Evolutionary conservation across 768 basidiomycete genomes (phyloP), one percentile per base, ranked within the genome.

Genomic region (Trametes maxima): DNA sequence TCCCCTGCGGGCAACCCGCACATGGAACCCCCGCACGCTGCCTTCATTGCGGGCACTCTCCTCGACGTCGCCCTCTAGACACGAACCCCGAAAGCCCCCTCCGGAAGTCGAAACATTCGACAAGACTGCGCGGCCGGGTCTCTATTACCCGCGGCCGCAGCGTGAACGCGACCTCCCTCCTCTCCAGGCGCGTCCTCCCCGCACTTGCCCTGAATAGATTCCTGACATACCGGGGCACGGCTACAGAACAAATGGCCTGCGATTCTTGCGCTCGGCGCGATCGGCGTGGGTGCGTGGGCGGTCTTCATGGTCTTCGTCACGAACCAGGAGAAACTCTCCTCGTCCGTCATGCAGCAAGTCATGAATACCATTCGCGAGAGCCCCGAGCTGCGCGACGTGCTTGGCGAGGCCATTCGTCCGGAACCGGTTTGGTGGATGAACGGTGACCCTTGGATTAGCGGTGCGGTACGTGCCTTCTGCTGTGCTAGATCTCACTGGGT

Each of bases 261-360:
- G 21, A 68, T 85, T 19, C 74, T 86, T 37, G 81, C 76, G 0
- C 73, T 84, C 44, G 76, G 79, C 17, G 74, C 76, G 0, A 59
- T 83, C 6, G 90, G 89, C 16, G 72, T 88, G 1, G 70, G 83
- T 0, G 83, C 80, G 7, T 92, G 90, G 90, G 82, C 75, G 3
- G 79, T 78, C 7, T 93, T 93, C 71, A 79, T 90, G 66, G 78
- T 81, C 28, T 86, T 84, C 60, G 86, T 85, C 11, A 86, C 85
- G 58, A 93, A 92, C 75, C 85, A 89, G 70, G 91, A 92, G 69
- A 87, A 85, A 66, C 78, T 92, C 28, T 85, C 89, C 24, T 88
- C 85, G 63, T 92, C 91, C 3, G 85, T 92, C 33, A 84, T 87
- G 60, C 82, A 83, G 46, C 86, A 85, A 65, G 78, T 92, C 56